Conservation (phyloP, 2,329 filamentous ascomycete genomes). For the Shiraia sp. region DNA sequence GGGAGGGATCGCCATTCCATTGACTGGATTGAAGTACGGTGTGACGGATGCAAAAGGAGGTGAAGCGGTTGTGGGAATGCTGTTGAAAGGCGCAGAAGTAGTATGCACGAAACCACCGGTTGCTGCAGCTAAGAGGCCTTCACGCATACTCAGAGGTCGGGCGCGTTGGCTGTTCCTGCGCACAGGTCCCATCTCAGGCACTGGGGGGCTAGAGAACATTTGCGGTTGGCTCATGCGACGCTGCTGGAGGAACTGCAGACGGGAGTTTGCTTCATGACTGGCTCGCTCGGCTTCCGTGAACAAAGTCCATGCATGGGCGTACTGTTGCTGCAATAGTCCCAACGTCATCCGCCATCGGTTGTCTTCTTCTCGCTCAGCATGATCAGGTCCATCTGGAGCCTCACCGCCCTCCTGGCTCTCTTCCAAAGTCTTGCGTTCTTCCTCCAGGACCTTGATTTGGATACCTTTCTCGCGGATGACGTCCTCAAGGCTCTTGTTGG, state of each 20-base stretch:
- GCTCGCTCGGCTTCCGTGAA: constrained; percentile 44
- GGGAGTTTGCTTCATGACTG: constrained; percentile 46
- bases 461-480: constrained; percentile 72
- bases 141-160: constrained; percentile 46
- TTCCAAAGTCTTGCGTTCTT: constrained; percentile 62
- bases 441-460: constrained; percentile 74
- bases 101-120: constrained; percentile 41
- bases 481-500: constrained; percentile 68
- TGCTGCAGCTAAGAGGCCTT: constrained; percentile 33
- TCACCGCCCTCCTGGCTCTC: constrained; percentile 48
- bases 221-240: constrained; percentile 46
- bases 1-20: constrained; percentile 61
- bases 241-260: constrained; percentile 46
- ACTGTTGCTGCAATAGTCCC: constrained; percentile 57
- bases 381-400: constrained; percentile 47
- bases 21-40: constrained; percentile 61
- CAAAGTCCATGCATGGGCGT: constrained; percentile 43
- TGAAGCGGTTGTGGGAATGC: constrained; percentile 52
- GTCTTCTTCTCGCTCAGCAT: constrained; percentile 51
- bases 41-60: constrained; percentile 57
- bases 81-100: constrained; percentile 52
- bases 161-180: constrained; percentile 48
- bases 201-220: constrained; percentile 37
- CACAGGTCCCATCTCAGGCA: constrained; percentile 35
- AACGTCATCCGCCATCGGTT: constrained; percentile 61